Evolutionary conservation across 192 early-diverging fungal genomes (phyloP).

Genomic region (Backusella mclennaniae): DNA sequence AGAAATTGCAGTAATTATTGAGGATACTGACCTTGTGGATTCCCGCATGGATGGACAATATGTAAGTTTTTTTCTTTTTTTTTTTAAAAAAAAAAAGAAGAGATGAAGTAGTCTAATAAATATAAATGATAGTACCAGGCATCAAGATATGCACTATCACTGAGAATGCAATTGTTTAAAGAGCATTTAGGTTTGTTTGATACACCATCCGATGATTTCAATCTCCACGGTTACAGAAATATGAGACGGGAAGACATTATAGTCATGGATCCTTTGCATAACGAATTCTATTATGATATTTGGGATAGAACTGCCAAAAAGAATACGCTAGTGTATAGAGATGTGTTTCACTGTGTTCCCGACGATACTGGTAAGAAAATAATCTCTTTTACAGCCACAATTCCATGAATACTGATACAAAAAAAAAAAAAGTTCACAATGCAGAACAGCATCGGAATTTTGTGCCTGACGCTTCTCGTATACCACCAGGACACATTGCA

Average conservation of each 20-base stretch:
- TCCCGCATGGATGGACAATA: conserved; percentile 71
- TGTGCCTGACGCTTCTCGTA: conserved; percentile 41
- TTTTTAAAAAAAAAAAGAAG: not conserved
- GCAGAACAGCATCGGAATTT: conserved; percentile 50
- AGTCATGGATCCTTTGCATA: conserved; percentile 58
- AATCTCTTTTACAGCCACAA: not conserved
- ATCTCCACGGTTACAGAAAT: not conserved
- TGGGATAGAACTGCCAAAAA: conserved; percentile 60
- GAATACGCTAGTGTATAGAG: conserved; percentile 69
- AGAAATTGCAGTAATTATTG: conserved; percentile 83
- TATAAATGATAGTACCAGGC: conserved; percentile 53
- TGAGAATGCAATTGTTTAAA: conserved; percentile 77
- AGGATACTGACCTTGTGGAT: conserved; percentile 68
- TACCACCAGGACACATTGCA: conserved; percentile 50
- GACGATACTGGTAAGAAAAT: conserved; percentile 61
- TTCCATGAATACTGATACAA: not conserved
- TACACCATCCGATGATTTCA: not conserved
- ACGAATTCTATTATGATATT: conserved; percentile 59
- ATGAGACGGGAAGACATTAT: conserved; percentile 16
- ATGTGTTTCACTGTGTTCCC: conserved; percentile 82
- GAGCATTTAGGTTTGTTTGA: conserved; percentile 80
- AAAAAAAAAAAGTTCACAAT: conserved; percentile 33
- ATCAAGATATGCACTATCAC: conserved; percentile 63
- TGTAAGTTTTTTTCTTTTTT: conserved; percentile 18
- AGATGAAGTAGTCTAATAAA: not conserved